Evolutionary conservation across 345 rosid species (phyloP).

Genomic region (Populus nigra): DNA sequence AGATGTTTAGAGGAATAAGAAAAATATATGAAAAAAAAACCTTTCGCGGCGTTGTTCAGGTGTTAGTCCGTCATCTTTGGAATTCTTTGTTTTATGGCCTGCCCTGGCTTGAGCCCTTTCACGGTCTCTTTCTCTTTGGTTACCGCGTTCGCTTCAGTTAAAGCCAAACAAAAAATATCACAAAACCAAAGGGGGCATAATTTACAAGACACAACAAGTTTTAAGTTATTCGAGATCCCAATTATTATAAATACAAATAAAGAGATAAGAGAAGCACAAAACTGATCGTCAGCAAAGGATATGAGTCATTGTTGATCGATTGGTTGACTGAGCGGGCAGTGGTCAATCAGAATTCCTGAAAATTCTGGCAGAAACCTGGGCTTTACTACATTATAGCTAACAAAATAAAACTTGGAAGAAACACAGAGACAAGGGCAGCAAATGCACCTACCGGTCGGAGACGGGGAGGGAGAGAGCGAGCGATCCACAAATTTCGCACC

Average conservation of each 20-base stretch:
- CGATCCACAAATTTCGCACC: background rate
- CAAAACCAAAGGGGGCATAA: background rate
- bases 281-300: constrained; percentile 20
- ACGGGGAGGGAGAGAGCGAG: too few relatives aligned
- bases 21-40: background rate
- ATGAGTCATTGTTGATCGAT: constrained; percentile 10
- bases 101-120: constrained; percentile 47
- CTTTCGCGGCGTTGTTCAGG: constrained; percentile 66
- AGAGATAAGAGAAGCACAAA: background rate
- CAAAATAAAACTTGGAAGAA: background rate
- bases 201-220: background rate
- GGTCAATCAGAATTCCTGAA: background rate
- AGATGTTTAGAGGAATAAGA: background rate
- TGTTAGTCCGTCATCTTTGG: constrained; percentile 49
- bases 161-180: constrained; percentile 9
- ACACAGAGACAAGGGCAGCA: background rate
- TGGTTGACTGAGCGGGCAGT: background rate
- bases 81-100: constrained; percentile 19
- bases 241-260: background rate
- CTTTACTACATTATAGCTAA: background rate
- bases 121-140: constrained; percentile 57
- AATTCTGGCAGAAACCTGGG: background rate
- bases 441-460: too few relatives aligned
- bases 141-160: constrained; percentile 46
- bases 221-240: background rate